Conservation (phyloP, 805 yeast species). For the Saitoella complicata region DNA sequence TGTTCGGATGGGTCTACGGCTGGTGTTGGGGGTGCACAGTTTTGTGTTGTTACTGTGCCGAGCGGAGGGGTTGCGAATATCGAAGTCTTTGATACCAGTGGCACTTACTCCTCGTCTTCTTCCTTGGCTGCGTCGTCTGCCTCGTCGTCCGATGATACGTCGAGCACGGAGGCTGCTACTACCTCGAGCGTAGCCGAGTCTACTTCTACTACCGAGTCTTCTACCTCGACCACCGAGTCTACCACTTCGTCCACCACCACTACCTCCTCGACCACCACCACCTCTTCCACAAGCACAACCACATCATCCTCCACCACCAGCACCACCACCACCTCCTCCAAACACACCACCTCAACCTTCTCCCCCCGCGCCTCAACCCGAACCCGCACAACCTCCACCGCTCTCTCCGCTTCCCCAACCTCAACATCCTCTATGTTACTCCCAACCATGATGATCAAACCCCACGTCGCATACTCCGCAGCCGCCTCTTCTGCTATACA, state of each 20-base stretch:
- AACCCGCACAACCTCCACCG: too few species aligned
- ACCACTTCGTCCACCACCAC: background rate
- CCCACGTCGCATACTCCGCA: too few species aligned
- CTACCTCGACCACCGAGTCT: background rate
- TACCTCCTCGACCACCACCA: conserved; percentile 1
- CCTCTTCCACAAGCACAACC: too few species aligned
- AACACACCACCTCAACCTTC: too few species aligned
- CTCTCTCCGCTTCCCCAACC: too few species aligned
- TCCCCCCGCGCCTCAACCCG: too few species aligned
- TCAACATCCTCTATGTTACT: too few species aligned
- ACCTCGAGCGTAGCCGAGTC: background rate
- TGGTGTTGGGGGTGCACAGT: conserved; percentile 56
- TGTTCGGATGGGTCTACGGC: conserved; percentile 29
- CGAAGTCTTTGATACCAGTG: conserved; percentile 41
- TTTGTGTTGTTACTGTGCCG: conserved; percentile 68
- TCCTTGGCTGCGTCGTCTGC: background rate
- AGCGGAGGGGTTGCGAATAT: conserved; percentile 48
- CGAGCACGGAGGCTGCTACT: background rate
- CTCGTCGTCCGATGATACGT: background rate
- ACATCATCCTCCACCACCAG: background rate
- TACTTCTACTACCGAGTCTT: background rate
- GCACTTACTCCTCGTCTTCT: background rate
- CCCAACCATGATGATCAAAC: too few species aligned
- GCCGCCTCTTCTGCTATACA: too few species aligned
- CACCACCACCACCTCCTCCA: background rate